Evolutionary conservation across 2,329 filamentous ascomycete genomes (phyloP).

Genomic region (Trichoderma koningii): DNA sequence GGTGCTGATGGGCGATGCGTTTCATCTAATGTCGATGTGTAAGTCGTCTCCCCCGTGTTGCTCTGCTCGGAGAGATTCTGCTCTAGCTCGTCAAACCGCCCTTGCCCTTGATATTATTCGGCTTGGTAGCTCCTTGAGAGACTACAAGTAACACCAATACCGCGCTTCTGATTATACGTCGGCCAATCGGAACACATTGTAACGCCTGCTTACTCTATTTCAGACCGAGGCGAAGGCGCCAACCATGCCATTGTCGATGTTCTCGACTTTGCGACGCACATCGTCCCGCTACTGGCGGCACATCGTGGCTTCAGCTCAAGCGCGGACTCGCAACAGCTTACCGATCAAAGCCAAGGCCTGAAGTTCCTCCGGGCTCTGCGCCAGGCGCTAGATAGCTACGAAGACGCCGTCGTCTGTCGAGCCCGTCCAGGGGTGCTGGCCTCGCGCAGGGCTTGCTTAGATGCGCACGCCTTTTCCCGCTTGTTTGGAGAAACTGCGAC

Average conservation of each 20-base stretch:
- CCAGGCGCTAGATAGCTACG: conserved; percentile 44
- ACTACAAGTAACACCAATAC: not conserved
- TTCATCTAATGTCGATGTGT: conserved; percentile 64
- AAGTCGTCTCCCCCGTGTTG: conserved; percentile 35
- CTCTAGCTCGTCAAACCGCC: not conserved
- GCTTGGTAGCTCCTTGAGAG: too few relatives aligned
- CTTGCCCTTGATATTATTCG: not conserved
- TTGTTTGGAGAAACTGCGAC: conserved; percentile 36
- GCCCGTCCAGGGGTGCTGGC: conserved; percentile 50
- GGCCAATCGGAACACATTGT: not conserved
- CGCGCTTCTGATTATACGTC: not conserved
- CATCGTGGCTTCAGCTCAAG: conserved; percentile 16
- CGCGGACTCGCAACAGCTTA: not conserved
- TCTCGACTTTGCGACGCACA: conserved; percentile 44
- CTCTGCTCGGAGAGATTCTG: not conserved
- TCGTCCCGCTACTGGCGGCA: conserved; percentile 33
- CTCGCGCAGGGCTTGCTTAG: conserved; percentile 55
- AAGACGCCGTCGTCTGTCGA: conserved; percentile 47
- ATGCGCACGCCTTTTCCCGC: conserved; percentile 54
- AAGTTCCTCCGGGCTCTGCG: conserved; percentile 30
- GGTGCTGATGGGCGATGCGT: conserved; percentile 55
- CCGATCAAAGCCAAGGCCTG: not conserved
- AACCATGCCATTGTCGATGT: conserved; percentile 60
- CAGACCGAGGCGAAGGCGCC: conserved; percentile 59
- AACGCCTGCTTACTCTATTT: not conserved